These are phyloP conservation scores for Hyaloraphidium curvatum DNA, from an alignment of 192 early-diverging fungal species.

Conservation along the genomic window DNA sequence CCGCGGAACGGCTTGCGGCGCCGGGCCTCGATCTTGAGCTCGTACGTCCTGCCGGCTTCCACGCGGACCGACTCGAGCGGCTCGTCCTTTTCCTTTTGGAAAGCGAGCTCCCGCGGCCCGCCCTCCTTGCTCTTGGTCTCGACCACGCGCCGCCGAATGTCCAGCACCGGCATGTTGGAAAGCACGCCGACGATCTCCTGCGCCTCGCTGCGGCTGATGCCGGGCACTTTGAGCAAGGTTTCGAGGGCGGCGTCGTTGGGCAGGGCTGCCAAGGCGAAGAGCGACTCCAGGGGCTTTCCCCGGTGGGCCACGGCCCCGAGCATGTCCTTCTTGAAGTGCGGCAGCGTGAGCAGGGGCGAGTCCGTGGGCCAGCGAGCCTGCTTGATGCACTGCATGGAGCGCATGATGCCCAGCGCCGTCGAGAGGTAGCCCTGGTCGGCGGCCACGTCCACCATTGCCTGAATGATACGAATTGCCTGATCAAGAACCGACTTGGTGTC, in stretches of 20 bases:
- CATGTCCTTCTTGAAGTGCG: slow-evolving; percentile 17
- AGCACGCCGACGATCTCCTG: background rate
- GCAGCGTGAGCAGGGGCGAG: slow-evolving; percentile 51
- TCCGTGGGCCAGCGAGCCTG: slow-evolving; percentile 68
- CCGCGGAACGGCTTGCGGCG: no score
- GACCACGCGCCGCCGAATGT: no score
- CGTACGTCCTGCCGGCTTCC: no score
- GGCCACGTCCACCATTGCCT: slow-evolving; percentile 82
- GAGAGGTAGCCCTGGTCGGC: slow-evolving; percentile 46
- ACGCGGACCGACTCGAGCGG: no score
- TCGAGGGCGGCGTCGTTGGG: background rate
- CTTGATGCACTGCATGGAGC: slow-evolving; percentile 78
- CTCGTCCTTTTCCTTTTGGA: no score
- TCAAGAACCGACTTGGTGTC: slow-evolving; percentile 83
- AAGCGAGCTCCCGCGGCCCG: no score
- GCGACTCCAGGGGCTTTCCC: background rate
- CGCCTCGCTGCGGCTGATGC: background rate
- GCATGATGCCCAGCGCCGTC: slow-evolving; percentile 52
- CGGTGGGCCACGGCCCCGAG: background rate
- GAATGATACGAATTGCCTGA: slow-evolving; percentile 70
- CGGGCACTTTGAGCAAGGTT: slow-evolving; percentile 11
- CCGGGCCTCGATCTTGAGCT: no score
- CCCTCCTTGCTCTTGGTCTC: no score
- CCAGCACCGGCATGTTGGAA: background rate
- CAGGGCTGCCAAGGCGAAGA: background rate